Evolutionary conservation across 2,329 filamentous ascomycete species (phyloP), one percentile per base, ranked within the genome.

Genomic region (Plectosphaerella plurivora): DNA sequence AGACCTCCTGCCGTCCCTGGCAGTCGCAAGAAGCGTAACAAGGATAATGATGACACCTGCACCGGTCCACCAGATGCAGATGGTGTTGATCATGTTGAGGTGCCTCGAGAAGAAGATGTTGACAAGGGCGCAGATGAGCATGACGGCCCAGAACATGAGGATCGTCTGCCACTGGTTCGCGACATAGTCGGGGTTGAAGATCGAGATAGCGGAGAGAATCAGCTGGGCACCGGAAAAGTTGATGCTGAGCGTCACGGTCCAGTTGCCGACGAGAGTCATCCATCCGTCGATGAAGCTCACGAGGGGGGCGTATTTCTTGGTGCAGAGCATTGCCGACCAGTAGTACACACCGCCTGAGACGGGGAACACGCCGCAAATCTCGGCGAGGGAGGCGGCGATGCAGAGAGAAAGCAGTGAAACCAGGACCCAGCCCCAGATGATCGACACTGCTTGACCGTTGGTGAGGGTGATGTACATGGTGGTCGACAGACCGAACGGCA

Each of bases 21-120:
- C 76, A 82, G 85, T 86, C 20, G 68, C 72, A 47, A 87, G 67
- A n/a, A 87, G 62, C 0, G 79, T 81, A 46, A 79, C 53, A 37
- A 72, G 54, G 45, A 73, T 65, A 47, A 72, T 65, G 47, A 89
- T 55, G 4, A 88, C 84, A 42, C 81, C 84, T 1, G 77, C 76
- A 0, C 72, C 79, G 0, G 86, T 89, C 86, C 86, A 89, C 64
- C 82, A 87, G 51, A 89, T 88, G 65, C 86, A 89, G 46, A 88
- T 67, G 60, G 87, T 88, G 64, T 89, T 89, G 63, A 89, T 85
- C 50, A 87, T 59, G 62, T 88, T 84, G 47, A 89, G 68, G 51
- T 73, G 62, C 50, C 75, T 79, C 5, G 82, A 75, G 1, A 75
- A 77, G 60, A 88, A 89, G 20, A 84, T 76, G 63, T 89, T 89